These are phyloP conservation scores for Fusarium graminum DNA, from an alignment of 2,329 filamentous ascomycete species.

Conservation along the genomic window DNA sequence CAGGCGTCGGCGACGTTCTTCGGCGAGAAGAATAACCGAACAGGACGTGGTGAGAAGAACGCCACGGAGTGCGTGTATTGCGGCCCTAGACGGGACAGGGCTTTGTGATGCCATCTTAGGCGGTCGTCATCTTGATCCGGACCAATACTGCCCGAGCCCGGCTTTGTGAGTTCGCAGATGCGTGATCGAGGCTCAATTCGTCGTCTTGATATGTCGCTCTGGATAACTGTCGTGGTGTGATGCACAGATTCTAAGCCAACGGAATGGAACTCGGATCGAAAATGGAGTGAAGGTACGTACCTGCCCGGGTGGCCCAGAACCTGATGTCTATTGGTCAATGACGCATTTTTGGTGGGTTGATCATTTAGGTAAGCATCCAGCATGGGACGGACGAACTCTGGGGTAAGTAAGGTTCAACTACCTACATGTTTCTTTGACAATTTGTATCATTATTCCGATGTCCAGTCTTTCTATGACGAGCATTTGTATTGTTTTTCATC, in stretches of 20 bases:
- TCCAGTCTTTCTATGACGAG: neutral
- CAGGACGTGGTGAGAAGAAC: constrained; percentile 70
- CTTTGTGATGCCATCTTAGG: constrained; percentile 60
- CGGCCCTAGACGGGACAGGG: constrained; percentile 67
- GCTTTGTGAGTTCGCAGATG: constrained; percentile 7
- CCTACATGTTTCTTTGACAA: neutral
- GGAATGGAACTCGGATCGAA: constrained; percentile 6
- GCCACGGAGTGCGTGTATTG: constrained; percentile 67
- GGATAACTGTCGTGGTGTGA: constrained; percentile 42
- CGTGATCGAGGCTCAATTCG: constrained; percentile 39
- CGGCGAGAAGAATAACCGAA: constrained; percentile 66
- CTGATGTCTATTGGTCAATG: constrained; percentile 16
- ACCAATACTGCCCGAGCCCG: constrained; percentile 16
- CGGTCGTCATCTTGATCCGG: constrained; percentile 46
- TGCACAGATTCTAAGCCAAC: constrained; percentile 29
- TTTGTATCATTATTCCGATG: neutral
- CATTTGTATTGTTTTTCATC: neutral
- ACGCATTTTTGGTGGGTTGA: constrained; percentile 9
- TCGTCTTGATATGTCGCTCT: constrained; percentile 43
- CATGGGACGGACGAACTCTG: neutral
- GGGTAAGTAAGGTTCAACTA: neutral
- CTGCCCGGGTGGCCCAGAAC: neutral
- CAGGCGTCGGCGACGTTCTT: constrained; percentile 69
- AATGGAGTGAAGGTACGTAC: constrained; percentile 28
- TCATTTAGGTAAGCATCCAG: constrained; percentile 1